Conservation (phyloP, 306 rosid genomes). For the Lotus japonicus region DNA sequence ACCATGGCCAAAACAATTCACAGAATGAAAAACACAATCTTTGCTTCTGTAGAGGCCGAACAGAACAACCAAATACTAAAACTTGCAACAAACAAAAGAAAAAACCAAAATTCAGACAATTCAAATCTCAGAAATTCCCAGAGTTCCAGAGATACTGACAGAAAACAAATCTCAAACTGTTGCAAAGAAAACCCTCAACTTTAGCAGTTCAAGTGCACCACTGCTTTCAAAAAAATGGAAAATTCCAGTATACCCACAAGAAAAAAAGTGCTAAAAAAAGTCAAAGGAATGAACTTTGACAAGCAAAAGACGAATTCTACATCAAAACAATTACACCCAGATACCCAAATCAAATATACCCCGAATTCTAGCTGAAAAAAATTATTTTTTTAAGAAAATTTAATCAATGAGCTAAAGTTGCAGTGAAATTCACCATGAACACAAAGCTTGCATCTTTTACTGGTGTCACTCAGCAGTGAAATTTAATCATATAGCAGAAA, state of each 20-base stretch:
- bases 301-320: conserved; percentile 17
- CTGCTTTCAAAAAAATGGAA: not conserved
- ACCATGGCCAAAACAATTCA: conserved; percentile 5
- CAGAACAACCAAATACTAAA: not conserved
- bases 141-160: not conserved
- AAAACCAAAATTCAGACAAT: not conserved
- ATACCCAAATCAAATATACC: not conserved
- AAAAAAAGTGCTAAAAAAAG: not conserved
- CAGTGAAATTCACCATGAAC: not conserved
- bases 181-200: conserved; percentile 1
- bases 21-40: not conserved
- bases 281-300: conserved; percentile 28
- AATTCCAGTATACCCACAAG: conserved; percentile 1
- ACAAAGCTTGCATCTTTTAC: not conserved
- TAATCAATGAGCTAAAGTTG: not conserved
- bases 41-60: not conserved
- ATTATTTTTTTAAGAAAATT: not conserved
- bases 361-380: conserved; percentile 11
- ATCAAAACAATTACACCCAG: not conserved
- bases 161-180: not conserved
- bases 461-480: not conserved
- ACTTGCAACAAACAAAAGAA: not conserved
- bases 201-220: not conserved
- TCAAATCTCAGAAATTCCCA: not conserved
- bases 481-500: conserved; percentile 11